phyloP scores from a whole-genome alignment of 768 basidiomycete genomes.

The Phlebiopsis flavidoalba region DNA sequence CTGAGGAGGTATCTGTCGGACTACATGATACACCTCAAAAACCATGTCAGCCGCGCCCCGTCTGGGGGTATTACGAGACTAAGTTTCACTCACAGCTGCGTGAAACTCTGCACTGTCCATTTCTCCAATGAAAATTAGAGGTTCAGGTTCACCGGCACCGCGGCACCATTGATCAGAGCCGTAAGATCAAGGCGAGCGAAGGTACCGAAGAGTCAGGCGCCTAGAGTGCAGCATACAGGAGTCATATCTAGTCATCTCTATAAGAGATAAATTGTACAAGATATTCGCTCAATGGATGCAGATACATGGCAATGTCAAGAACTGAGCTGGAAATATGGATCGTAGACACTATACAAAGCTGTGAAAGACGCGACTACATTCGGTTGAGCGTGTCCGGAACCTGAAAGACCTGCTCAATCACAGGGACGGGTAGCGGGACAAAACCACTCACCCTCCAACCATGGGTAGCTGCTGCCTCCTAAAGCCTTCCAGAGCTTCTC shows the following conservation, averaged over 20 bases:
- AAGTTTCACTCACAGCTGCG: conserved; percentile 39
- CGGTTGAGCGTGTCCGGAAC: background rate
- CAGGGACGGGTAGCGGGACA: no score
- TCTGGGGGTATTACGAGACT: background rate
- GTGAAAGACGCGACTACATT: background rate
- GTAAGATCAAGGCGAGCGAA: no score
- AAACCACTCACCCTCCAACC: conserved; percentile 47
- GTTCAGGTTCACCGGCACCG: no score
- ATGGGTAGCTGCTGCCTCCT: conserved; percentile 61
- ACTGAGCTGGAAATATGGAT: background rate
- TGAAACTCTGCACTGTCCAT: conserved; percentile 66
- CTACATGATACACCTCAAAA: conserved; percentile 63
- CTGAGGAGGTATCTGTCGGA: conserved; percentile 61
- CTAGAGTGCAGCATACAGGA: background rate
- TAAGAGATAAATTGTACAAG: background rate
- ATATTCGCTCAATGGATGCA: background rate
- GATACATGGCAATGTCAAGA: background rate
- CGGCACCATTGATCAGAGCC: no score
- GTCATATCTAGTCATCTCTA: no score
- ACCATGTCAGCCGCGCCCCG: background rate
- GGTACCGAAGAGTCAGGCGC: no score
- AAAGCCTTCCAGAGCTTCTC: conserved; percentile 59
- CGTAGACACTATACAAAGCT: background rate
- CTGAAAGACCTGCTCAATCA: background rate
- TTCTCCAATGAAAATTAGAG: no score